These are phyloP conservation scores for Xylaria sp. DNA, from an alignment of 2,329 filamentous ascomycete genomes.

Conservation along the genomic window DNA sequence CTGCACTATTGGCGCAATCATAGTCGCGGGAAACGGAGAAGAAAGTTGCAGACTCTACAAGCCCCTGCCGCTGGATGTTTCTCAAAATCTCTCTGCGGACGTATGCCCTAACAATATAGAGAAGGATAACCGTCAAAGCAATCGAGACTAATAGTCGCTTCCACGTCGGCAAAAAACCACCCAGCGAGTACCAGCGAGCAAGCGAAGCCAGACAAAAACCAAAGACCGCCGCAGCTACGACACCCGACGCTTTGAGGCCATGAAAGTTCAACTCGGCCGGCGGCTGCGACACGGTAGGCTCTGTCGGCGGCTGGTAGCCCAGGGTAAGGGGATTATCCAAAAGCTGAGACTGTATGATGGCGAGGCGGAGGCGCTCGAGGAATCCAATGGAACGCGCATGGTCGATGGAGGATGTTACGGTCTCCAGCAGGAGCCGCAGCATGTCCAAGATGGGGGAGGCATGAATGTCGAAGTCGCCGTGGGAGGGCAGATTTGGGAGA, in stretches of 20 bases:
- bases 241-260: constrained; percentile 48
- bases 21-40: constrained; percentile 48
- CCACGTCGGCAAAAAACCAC: constrained; percentile 46
- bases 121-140: constrained; percentile 36
- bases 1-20: constrained; percentile 50
- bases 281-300: constrained; percentile 39
- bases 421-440: constrained; percentile 45
- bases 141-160: constrained; percentile 44
- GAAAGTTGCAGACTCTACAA: constrained; percentile 47
- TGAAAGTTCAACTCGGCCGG: constrained; percentile 43
- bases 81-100: constrained; percentile 48
- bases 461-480: constrained; percentile 43
- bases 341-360: constrained; percentile 51
- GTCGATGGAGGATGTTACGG: constrained; percentile 50
- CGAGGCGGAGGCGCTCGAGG: constrained; percentile 50
- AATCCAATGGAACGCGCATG: constrained; percentile 49
- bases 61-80: constrained; percentile 49
- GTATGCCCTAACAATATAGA: constrained; percentile 45
- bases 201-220: constrained; percentile 47
- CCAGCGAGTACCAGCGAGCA: constrained; percentile 47
- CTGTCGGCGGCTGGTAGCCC: constrained; percentile 43
- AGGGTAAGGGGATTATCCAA: constrained; percentile 49
- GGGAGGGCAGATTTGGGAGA: constrained; percentile 41
- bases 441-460: constrained; percentile 45
- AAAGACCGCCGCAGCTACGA: constrained; percentile 47